Conservation (phyloP, 306 rosid genomes). For the Inga laurina region DNA sequence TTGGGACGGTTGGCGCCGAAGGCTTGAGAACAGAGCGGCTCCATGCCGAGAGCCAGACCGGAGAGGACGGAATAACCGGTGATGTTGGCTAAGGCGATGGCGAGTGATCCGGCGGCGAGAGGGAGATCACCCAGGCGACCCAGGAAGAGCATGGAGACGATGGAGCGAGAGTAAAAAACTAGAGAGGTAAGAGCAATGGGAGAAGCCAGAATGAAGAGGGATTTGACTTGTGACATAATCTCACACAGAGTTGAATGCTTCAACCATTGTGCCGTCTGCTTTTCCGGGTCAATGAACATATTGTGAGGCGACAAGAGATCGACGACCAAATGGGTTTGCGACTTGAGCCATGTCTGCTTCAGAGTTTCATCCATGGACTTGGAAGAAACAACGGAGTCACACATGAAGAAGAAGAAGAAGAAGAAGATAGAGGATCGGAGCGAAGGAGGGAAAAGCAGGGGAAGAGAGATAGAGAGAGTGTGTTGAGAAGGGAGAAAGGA, state of each 20-base stretch:
- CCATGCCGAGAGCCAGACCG: constrained; percentile 86
- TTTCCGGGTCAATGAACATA: constrained; percentile 17
- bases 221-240: constrained; percentile 46
- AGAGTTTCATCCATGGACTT: not conserved
- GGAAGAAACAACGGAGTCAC: not conserved
- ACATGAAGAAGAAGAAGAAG: not conserved
- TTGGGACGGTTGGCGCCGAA: constrained; percentile 84
- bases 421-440: not conserved
- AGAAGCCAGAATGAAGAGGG: constrained; percentile 56
- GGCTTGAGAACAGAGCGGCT: constrained; percentile 92
- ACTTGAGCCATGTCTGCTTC: not conserved
- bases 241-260: constrained; percentile 12
- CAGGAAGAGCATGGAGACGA: constrained; percentile 80
- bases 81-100: constrained; percentile 96
- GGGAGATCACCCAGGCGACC: constrained; percentile 69
- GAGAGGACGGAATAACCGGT: constrained; percentile 86
- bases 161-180: constrained; percentile 82
- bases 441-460: not conserved
- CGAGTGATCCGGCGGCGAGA: constrained; percentile 76
- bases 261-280: not conserved
- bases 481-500: not conserved
- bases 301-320: constrained; percentile 22
- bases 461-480: constrained; percentile 27
- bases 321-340: not conserved
- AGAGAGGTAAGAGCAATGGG: constrained; percentile 74